These are phyloP conservation scores for Eremochloa ophiuroides DNA, from an alignment of 176 grass and related monocot genomes.

Conservation along the genomic window DNA sequence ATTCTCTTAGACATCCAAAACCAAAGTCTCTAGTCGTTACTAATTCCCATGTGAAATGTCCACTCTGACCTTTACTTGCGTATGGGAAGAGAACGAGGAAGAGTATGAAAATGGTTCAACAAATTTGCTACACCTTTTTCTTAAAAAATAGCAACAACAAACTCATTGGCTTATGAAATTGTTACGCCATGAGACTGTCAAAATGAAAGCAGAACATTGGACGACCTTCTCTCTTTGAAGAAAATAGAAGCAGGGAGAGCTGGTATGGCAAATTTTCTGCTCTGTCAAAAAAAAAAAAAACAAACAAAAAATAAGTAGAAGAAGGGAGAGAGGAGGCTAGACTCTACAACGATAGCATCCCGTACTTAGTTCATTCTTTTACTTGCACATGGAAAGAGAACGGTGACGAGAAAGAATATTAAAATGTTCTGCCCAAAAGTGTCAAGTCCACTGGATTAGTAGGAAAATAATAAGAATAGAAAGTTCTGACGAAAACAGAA, in stretches of 20 bases:
- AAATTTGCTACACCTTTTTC: too few relatives aligned
- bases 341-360: not conserved
- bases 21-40: not conserved
- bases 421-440: not conserved
- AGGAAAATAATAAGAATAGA: not conserved
- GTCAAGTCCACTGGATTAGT: not conserved
- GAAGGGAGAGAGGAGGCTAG: not conserved
- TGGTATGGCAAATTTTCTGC: not conserved
- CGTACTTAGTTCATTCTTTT: not conserved
- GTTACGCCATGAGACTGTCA: not conserved
- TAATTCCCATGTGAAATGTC: not conserved
- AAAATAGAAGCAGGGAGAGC: too few relatives aligned
- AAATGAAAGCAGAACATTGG: not conserved
- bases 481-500: not conserved
- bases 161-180: too few relatives aligned
- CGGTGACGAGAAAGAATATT: not conserved
- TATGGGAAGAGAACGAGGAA: not conserved
- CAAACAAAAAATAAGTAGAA: too few relatives aligned
- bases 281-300: not conserved
- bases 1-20: not conserved
- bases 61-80: not conserved
- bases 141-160: too few relatives aligned
- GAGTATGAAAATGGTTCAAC: too few relatives aligned
- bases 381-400: not conserved
- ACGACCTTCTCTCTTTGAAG: not conserved